A percentile compares a stretch with the other conserved stretches of the same genome.
Conservation (phyloP, 306 rosid genomes). For the Vigna reflexopilosa region DNA sequence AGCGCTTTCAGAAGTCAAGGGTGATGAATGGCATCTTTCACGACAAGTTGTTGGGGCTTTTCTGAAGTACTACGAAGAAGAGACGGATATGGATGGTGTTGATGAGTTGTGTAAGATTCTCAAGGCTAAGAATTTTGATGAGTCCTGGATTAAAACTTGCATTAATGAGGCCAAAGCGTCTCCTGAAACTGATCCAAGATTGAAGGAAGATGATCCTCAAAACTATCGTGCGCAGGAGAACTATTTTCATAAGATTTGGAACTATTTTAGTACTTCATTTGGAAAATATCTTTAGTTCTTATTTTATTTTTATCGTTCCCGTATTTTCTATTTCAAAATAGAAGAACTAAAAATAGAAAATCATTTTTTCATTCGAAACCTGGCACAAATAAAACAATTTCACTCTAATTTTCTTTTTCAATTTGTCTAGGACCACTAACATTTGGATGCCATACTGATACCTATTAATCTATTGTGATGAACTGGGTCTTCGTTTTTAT, state of each 20-base stretch:
- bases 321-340: too few species aligned
- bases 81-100: conserved; percentile 63
- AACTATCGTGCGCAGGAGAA: conserved; percentile 26
- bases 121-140: conserved; percentile 58
- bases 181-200: conserved; percentile 47
- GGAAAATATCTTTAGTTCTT: not conserved
- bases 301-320: not conserved
- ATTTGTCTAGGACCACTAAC: too few species aligned
- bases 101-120: conserved; percentile 68
- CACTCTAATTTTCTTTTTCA: too few species aligned
- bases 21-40: conserved; percentile 27
- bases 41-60: conserved; percentile 54
- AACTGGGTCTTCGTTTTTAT: too few species aligned
- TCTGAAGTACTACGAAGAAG: conserved; percentile 67
- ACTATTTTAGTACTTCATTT: not conserved
- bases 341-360: too few species aligned
- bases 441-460: too few species aligned
- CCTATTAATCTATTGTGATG: too few species aligned
- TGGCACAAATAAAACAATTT: too few species aligned
- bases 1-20: conserved; percentile 52
- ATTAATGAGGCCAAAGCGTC: conserved; percentile 52
- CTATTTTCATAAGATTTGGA: conserved; percentile 7
- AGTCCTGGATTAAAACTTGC: conserved; percentile 56
- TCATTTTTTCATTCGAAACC: too few species aligned
- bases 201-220: conserved; percentile 49